A percentile compares a stretch with the other conserved stretches of the same genome.
phyloP scores from a whole-genome alignment of 179 eudicot genomes.

The Beta macrorhiza region DNA sequence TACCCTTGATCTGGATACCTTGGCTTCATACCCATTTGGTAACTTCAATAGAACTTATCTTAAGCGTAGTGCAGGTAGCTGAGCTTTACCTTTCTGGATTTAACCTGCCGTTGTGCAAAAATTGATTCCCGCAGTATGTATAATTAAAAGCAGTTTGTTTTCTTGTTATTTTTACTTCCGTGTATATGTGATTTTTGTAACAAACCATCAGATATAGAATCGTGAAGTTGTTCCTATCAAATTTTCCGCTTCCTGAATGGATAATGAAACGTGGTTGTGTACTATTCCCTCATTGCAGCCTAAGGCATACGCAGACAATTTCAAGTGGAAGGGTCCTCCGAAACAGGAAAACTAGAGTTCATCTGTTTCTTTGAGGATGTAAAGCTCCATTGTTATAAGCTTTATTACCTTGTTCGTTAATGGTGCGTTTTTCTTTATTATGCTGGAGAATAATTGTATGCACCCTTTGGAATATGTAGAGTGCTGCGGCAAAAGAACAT shows the following conservation, averaged over 20 bases:
- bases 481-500: constrained; percentile 18
- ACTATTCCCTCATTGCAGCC: constrained; percentile 42
- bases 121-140: not conserved
- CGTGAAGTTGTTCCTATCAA: not conserved
- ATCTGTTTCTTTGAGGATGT: constrained; percentile 15
- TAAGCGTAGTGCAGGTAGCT: not conserved
- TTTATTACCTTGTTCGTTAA: constrained; percentile 10
- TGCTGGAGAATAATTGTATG: constrained; percentile 26
- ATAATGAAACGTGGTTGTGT: constrained; percentile 1
- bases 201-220: not conserved
- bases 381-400: constrained; percentile 26
- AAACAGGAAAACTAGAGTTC: constrained; percentile 25
- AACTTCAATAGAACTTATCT: not conserved
- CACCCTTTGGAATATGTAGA: not conserved
- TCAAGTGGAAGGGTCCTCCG: constrained; percentile 93
- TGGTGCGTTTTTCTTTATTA: constrained; percentile 9
- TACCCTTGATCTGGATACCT: not conserved
- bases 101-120: not conserved
- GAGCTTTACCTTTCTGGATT: not conserved
- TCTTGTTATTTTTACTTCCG: not conserved
- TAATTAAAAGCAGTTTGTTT: not conserved
- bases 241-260: not conserved
- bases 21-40: not conserved
- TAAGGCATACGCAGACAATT: constrained; percentile 90
- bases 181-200: not conserved